phyloP scores from a whole-genome alignment of 768 basidiomycete species.

The Cantharellus cinnabarinus region DNA sequence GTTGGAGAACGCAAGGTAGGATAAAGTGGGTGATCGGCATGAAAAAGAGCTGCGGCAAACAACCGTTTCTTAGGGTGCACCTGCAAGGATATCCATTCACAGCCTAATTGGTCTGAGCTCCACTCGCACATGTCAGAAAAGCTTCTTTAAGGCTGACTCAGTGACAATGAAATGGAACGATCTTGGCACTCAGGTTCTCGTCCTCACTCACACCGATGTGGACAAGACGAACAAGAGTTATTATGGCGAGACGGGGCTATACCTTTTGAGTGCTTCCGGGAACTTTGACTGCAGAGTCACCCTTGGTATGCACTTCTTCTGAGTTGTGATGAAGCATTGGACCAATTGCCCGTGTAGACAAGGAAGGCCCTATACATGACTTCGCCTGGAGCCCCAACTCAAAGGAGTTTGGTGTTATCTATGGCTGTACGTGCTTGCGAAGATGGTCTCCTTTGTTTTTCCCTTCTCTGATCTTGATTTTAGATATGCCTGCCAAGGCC shows the following conservation, averaged over 20 bases:
- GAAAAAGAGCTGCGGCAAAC: neutral
- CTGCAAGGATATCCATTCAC: constrained; percentile 73
- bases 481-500: constrained; percentile 89
- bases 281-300: constrained; percentile 80
- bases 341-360: constrained; percentile 32
- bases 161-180: constrained; percentile 92
- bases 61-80: constrained; percentile 39
- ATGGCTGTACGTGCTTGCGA: constrained; percentile 56
- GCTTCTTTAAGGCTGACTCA: constrained; percentile 89
- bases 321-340: neutral
- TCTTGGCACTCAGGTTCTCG: constrained; percentile 75
- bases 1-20: constrained; percentile 79
- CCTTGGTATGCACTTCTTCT: constrained; percentile 15
- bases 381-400: constrained; percentile 92
- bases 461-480: neutral
- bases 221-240: constrained; percentile 95
- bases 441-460: neutral
- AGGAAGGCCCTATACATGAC: constrained; percentile 95
- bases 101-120: constrained; percentile 35
- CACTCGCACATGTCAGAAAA: constrained; percentile 69
- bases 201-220: constrained; percentile 89
- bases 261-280: constrained; percentile 77
- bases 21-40: constrained; percentile 1
- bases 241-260: constrained; percentile 92
- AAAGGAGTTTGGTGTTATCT: constrained; percentile 90